Evolutionary conservation across 208 protist species (phyloP).

Genomic region (Trypanosoma conorhini): DNA sequence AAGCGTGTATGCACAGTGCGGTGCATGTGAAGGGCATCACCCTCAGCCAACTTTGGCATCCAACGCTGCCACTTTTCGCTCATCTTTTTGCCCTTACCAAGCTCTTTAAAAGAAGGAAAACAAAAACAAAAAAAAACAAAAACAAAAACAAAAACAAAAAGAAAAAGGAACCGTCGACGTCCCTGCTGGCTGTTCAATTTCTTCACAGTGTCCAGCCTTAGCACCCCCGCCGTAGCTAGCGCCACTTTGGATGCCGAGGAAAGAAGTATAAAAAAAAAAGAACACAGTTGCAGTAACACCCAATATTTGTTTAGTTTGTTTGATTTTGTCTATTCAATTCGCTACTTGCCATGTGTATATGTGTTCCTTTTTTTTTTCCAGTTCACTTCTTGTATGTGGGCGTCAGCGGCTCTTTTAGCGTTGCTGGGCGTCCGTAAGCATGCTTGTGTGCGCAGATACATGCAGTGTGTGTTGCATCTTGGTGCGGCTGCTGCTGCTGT

Average conservation of each 20-base stretch:
- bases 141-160: conserved; percentile 6
- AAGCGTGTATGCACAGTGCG: too few relatives aligned
- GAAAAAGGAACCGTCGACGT: not conserved
- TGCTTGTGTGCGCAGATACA: not conserved
- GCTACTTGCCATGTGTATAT: too few relatives aligned
- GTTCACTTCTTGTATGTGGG: too few relatives aligned
- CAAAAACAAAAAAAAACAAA: not conserved
- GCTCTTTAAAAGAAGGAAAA: conserved; percentile 5
- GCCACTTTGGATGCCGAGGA: not conserved
- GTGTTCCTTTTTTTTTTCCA: too few relatives aligned
- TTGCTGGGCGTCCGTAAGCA: not conserved
- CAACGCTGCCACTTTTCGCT: not conserved
- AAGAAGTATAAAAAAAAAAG: too few relatives aligned
- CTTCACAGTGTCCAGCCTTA: not conserved
- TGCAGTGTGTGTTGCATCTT: not conserved
- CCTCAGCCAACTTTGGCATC: too few relatives aligned
- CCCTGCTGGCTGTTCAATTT: not conserved
- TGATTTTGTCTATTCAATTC: too few relatives aligned
- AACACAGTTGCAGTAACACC: too few relatives aligned
- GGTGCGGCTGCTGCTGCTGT: not conserved
- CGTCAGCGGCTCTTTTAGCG: too few relatives aligned
- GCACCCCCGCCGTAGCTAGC: not conserved
- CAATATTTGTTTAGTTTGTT: too few relatives aligned
- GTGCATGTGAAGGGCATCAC: too few relatives aligned
- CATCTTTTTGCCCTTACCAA: not conserved